Evolutionary conservation across 2,329 filamentous ascomycete genomes (phyloP).

Genomic region (Aspergillus costaricaensis): DNA sequence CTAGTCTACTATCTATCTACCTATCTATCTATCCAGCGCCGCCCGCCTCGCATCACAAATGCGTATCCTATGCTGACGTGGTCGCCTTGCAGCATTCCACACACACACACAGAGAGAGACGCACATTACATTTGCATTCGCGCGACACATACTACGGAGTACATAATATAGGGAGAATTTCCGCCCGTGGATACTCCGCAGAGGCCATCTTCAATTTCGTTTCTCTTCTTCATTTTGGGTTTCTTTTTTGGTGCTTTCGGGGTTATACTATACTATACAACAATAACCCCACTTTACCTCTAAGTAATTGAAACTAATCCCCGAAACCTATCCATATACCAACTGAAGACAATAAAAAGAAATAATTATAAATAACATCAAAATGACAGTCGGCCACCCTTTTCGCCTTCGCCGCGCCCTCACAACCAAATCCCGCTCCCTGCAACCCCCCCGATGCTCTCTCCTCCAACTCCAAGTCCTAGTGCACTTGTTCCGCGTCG

Average conservation of each 20-base stretch:
- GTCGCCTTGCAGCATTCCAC: slow-evolving; percentile 14
- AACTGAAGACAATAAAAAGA: background rate
- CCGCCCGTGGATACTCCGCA: too few relatives aligned
- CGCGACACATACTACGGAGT: too few relatives aligned
- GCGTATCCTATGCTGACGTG: slow-evolving; percentile 22
- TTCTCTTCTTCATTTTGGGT: too few relatives aligned
- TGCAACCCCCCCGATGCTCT: slow-evolving; percentile 10
- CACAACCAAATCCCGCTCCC: background rate
- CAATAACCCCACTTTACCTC: too few relatives aligned
- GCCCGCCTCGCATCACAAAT: background rate
- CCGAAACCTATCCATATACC: too few relatives aligned
- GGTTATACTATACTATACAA: too few relatives aligned
- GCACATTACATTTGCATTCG: too few relatives aligned
- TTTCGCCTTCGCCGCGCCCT: slow-evolving; percentile 18
- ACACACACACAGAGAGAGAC: background rate
- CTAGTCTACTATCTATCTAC: too few relatives aligned
- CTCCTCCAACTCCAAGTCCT: slow-evolving; percentile 19
- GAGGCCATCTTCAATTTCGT: too few relatives aligned
- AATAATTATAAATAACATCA: background rate
- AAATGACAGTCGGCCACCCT: background rate
- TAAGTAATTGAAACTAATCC: too few relatives aligned
- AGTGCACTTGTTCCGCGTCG: slow-evolving; percentile 30
- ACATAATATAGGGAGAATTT: too few relatives aligned
- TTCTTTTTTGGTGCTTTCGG: too few relatives aligned
- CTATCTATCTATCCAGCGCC: background rate